Conservation (phyloP, 2,329 filamentous ascomycete species). For the Alternaria infectoria region DNA sequence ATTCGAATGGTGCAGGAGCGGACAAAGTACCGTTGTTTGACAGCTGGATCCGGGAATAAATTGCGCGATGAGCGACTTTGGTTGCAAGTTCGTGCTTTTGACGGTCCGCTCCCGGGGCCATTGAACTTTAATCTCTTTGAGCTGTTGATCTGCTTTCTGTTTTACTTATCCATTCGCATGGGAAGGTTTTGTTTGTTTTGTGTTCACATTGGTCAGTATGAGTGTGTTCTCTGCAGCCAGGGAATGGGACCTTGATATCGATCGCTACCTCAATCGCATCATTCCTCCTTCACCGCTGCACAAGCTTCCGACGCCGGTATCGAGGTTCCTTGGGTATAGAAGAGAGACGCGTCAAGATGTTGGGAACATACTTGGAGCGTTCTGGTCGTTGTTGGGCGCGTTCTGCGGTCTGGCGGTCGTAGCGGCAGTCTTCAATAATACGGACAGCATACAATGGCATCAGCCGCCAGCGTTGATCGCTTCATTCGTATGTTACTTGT, state of each 20-base stretch:
- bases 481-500: constrained; percentile 43
- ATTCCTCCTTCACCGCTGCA: constrained; percentile 70
- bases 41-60: neutral
- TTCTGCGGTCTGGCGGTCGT: constrained; percentile 53
- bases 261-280: constrained; percentile 74
- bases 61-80: neutral
- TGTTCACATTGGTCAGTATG: neutral
- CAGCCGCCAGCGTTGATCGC: constrained; percentile 55
- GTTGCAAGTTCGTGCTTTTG: neutral
- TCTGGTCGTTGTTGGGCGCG: constrained; percentile 53
- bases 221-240: constrained; percentile 13
- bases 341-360: constrained; percentile 47
- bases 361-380: constrained; percentile 50
- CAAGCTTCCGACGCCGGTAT: constrained; percentile 68
- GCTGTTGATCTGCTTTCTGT: neutral
- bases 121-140: neutral
- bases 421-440: constrained; percentile 51
- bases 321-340: constrained; percentile 67
- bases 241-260: constrained; percentile 71
- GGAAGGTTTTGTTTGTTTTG: neutral
- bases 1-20: neutral
- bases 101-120: neutral
- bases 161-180: neutral
- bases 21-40: neutral
- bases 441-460: constrained; percentile 43